Conservation (phyloP, 495 filamentous ascomycete genomes). For the Aspergillus ostianus region DNA sequence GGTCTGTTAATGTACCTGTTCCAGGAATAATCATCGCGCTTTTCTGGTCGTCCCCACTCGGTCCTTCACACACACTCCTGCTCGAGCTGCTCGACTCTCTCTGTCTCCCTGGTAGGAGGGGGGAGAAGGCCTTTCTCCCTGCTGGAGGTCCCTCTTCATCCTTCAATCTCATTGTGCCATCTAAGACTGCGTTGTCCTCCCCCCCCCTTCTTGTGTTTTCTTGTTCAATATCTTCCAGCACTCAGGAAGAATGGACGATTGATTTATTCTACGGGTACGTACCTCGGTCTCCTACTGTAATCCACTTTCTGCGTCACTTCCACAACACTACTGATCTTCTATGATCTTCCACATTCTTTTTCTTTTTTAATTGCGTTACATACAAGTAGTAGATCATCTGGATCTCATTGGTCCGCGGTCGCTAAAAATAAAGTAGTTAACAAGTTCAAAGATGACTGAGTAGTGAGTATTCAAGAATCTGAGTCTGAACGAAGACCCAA, state of each 20-base stretch:
- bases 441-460: neutral
- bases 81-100: no score
- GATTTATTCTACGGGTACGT: no score
- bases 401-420: slow-evolving; percentile 14
- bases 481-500: neutral
- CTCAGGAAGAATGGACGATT: no score
- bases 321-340: slow-evolving; percentile 13
- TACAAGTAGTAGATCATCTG: slow-evolving; percentile 23
- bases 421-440: slow-evolving; percentile 28
- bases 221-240: no score
- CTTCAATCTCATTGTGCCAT: slow-evolving; percentile 8
- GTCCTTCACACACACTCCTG: neutral
- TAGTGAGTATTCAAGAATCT: neutral
- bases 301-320: neutral
- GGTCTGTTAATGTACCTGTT: slow-evolving; percentile 19
- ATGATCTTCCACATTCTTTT: slow-evolving; percentile 22
- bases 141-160: no score
- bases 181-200: neutral
- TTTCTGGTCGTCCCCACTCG: slow-evolving; percentile 20
- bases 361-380: slow-evolving; percentile 26
- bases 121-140: no score
- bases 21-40: slow-evolving; percentile 11
- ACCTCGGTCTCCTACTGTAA: neutral
- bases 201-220: neutral
- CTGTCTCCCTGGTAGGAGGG: no score